A percentile compares a stretch with the other conserved stretches of the same genome.
Evolutionary conservation across 2,329 filamentous ascomycete species (phyloP).

Genomic region (Aphanocladium album): DNA sequence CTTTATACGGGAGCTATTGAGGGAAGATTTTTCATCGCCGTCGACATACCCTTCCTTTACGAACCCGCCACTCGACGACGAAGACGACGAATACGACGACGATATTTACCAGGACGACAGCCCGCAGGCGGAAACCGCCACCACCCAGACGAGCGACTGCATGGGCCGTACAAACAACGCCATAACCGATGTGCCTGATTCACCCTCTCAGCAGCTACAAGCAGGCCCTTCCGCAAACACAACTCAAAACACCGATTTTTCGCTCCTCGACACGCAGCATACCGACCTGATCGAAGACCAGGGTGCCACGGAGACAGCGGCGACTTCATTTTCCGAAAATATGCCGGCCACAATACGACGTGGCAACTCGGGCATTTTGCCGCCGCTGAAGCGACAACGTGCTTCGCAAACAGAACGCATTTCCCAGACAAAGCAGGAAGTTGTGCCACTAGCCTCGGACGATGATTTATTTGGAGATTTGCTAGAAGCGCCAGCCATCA

Average conservation of each 20-base stretch:
- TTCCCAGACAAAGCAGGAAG: neutral
- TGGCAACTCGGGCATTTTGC: neutral
- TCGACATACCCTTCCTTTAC: slow-evolving; percentile 30
- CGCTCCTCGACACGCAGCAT: slow-evolving; percentile 22
- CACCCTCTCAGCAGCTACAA: slow-evolving; percentile 13
- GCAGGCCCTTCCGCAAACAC: slow-evolving; percentile 14
- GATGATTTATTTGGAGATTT: slow-evolving; percentile 26
- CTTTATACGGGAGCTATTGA: too few species aligned
- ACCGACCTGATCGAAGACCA: slow-evolving; percentile 26
- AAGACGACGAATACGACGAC: neutral
- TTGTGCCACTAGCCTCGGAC: slow-evolving; percentile 5
- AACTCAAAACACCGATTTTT: slow-evolving; percentile 17
- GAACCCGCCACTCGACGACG: slow-evolving; percentile 6
- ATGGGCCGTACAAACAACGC: slow-evolving; percentile 3
- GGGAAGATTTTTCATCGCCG: slow-evolving; percentile 31
- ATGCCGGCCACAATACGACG: slow-evolving; percentile 21
- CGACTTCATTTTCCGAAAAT: slow-evolving; percentile 25
- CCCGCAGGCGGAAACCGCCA: neutral
- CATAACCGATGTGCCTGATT: slow-evolving; percentile 2
- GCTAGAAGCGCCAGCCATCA: slow-evolving; percentile 15
- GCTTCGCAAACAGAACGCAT: slow-evolving; percentile 10
- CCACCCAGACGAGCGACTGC: neutral
- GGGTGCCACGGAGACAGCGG: slow-evolving; percentile 21
- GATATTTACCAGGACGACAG: slow-evolving; percentile 11
- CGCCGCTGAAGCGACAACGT: slow-evolving; percentile 21